These are phyloP conservation scores for Pyrenophora graminea DNA, from an alignment of 2,329 filamentous ascomycete genomes.

Conservation along the genomic window DNA sequence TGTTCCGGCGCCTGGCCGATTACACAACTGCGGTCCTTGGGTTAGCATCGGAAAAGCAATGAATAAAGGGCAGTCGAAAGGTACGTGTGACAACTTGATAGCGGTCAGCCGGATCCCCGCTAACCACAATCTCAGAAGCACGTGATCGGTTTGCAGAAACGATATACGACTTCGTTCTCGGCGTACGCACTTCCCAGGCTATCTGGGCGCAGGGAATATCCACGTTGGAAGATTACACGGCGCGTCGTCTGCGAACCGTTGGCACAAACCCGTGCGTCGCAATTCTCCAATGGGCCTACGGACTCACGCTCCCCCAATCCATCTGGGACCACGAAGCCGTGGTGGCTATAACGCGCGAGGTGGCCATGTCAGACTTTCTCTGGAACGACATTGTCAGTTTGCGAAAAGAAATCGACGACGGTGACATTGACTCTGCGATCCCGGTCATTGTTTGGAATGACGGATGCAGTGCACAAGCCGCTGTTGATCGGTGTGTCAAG, in stretches of 20 bases:
- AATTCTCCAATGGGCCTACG: conserved; percentile 12
- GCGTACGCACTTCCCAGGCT: conserved; percentile 12
- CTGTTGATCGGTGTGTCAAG: conserved; percentile 11
- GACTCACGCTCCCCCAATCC: conserved; percentile 4
- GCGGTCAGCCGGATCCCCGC: not conserved
- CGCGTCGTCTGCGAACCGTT: conserved; percentile 9
- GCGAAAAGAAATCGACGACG: conserved; percentile 15
- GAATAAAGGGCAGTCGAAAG: conserved; percentile 13
- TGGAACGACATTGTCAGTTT: conserved; percentile 18
- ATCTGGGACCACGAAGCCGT: conserved; percentile 13
- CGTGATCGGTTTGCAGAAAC: conserved; percentile 13
- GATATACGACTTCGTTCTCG: conserved; percentile 12
- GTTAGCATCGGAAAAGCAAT: conserved; percentile 14
- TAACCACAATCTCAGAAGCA: conserved; percentile 4
- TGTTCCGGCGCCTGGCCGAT: conserved; percentile 9
- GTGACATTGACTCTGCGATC: conserved; percentile 14
- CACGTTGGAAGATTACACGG: conserved; percentile 10
- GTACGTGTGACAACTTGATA: not conserved
- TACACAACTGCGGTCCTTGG: conserved; percentile 15
- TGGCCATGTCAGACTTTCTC: conserved; percentile 10
- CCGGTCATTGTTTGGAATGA: conserved; percentile 17
- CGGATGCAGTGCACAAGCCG: conserved; percentile 12
- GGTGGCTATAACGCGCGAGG: conserved; percentile 9
- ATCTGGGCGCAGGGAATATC: conserved; percentile 10
- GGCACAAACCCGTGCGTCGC: conserved; percentile 12